Conservation (phyloP, 2,329 filamentous ascomycete species). For the Fusarium chuoi region DNA sequence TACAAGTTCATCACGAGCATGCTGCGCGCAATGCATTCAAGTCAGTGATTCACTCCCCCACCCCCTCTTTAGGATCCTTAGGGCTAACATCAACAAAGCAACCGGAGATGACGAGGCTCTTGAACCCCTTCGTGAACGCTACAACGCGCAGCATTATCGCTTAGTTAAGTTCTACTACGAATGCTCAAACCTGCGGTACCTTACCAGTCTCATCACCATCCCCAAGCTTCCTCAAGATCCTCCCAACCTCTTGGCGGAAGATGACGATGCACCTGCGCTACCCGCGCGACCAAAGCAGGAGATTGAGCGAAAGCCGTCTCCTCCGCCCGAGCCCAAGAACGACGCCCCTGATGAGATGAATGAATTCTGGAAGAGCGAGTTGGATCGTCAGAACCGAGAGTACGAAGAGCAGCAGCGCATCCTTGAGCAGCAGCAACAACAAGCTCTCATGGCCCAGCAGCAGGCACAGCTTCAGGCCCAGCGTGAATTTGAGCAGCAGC, state of each 20-base stretch:
- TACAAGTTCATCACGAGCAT: slow-evolving; percentile 99
- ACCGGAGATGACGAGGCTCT: slow-evolving; percentile 95
- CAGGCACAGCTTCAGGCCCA: slow-evolving; percentile 86
- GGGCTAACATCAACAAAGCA: slow-evolving; percentile 59
- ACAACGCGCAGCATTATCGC: slow-evolving; percentile 95
- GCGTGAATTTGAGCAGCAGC: slow-evolving; percentile 96
- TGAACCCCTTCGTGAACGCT: slow-evolving; percentile 85
- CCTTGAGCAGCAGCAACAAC: slow-evolving; percentile 86
- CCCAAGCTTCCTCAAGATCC: slow-evolving; percentile 95
- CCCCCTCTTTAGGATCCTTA: neutral
- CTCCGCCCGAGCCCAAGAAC: slow-evolving; percentile 72
- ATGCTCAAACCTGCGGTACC: slow-evolving; percentile 95
- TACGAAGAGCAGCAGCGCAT: slow-evolving; percentile 95
- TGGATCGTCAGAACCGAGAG: slow-evolving; percentile 90
- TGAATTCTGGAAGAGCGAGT: slow-evolving; percentile 97
- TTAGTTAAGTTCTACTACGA: slow-evolving; percentile 99
- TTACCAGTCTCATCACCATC: slow-evolving; percentile 95
- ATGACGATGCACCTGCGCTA: slow-evolving; percentile 83
- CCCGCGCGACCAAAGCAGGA: slow-evolving; percentile 83
- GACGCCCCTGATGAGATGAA: slow-evolving; percentile 94
- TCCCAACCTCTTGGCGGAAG: slow-evolving; percentile 86
- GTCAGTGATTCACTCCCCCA: slow-evolving; percentile 59
- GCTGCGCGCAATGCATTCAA: slow-evolving; percentile 96
- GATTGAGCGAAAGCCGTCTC: slow-evolving; percentile 74
- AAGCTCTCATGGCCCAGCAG: slow-evolving; percentile 83